Conservation (phyloP, 2,329 filamentous ascomycete species). For the Xylaria sp. region DNA sequence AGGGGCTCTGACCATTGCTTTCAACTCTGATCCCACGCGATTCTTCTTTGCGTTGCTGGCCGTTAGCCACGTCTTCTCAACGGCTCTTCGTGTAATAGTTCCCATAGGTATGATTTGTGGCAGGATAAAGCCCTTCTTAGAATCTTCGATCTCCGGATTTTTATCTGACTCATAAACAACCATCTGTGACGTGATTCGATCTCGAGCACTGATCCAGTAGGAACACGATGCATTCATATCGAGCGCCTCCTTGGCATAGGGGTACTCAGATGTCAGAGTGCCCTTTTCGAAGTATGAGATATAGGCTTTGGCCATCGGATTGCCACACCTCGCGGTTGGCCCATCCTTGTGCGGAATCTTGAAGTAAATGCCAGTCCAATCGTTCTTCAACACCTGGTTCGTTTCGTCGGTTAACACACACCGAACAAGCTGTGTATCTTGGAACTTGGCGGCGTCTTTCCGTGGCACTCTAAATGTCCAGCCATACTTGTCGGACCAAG, state of each 20-base stretch:
- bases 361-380: constrained; percentile 66
- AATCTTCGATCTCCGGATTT: constrained; percentile 13
- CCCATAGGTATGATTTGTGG: constrained; percentile 98
- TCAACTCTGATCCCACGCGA: constrained; percentile 91
- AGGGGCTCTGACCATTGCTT: constrained; percentile 92
- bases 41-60: constrained; percentile 96
- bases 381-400: constrained; percentile 59
- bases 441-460: constrained; percentile 58
- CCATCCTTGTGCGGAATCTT: constrained; percentile 97
- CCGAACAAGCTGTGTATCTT: constrained; percentile 62
- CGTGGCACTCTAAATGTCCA: constrained; percentile 82
- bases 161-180: constrained; percentile 76
- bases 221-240: constrained; percentile 99
- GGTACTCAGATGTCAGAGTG: constrained; percentile 76
- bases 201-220: constrained; percentile 96
- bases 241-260: constrained; percentile 87
- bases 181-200: constrained; percentile 91
- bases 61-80: constrained; percentile 98
- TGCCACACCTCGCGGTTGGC: constrained; percentile 74
- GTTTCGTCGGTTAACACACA: constrained; percentile 76
- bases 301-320: constrained; percentile 87
- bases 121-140: constrained; percentile 70
- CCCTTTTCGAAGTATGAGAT: constrained; percentile 87
- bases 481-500: constrained; percentile 89
- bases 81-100: constrained; percentile 86